These are phyloP conservation scores for Fusarium tupiense DNA, from an alignment of 2,329 filamentous ascomycete species.

Conservation along the genomic window DNA sequence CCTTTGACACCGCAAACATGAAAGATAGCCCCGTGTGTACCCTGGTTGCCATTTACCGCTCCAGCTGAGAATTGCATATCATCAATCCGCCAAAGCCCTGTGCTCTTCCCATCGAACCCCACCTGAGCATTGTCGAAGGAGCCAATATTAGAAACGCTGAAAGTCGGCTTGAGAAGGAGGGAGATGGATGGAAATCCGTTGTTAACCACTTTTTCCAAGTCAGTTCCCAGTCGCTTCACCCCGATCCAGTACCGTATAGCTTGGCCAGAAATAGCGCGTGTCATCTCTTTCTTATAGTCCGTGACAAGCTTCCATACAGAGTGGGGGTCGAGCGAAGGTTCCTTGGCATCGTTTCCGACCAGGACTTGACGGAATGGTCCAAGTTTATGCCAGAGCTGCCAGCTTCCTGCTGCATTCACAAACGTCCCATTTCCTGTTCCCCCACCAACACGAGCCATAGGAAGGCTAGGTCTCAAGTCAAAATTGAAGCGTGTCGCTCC, in stretches of 20 bases:
- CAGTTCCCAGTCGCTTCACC: constrained; percentile 5
- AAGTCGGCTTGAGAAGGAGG: constrained; percentile 10
- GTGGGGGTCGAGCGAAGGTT: neutral
- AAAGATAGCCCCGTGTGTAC: neutral
- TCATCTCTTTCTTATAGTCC: constrained; percentile 2
- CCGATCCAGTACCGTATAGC: neutral
- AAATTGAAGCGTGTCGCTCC: constrained; percentile 15
- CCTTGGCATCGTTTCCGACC: neutral
- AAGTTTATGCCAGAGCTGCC: constrained; percentile 1
- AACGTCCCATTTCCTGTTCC: neutral
- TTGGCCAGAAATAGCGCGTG: neutral
- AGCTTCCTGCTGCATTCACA: neutral
- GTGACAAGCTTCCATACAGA: constrained; percentile 10
- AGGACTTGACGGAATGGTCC: neutral
- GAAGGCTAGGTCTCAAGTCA: constrained; percentile 13
- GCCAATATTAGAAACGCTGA: constrained; percentile 22
- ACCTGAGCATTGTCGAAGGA: neutral
- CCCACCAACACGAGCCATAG: neutral
- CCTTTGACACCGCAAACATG: constrained; percentile 15
- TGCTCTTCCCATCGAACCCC: neutral
- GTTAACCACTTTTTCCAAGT: constrained; percentile 4
- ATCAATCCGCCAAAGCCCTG: constrained; percentile 18
- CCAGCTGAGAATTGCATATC: constrained; percentile 29
- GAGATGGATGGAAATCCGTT: constrained; percentile 15
- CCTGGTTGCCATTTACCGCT: constrained; percentile 13